Percentiles rank a stretch among this genome's conserved stretches.
phyloP scores from a whole-genome alignment of 2,329 filamentous ascomycete genomes.

The Furcasterigmium furcatum region DNA sequence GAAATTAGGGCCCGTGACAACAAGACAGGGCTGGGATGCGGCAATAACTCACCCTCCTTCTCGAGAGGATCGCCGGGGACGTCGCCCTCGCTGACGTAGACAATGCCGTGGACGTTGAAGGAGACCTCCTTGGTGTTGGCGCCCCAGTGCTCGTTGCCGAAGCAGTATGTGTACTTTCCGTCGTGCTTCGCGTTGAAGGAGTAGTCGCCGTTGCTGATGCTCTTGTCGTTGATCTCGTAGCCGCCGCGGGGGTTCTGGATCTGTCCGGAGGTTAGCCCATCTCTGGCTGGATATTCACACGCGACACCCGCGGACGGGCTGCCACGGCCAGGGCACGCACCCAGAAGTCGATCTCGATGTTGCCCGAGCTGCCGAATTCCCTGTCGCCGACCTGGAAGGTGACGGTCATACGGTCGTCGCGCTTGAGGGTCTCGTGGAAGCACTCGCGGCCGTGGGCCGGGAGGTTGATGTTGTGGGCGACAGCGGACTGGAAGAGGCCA shows the following conservation, averaged over 20 bases:
- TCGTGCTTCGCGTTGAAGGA: slow-evolving; percentile 83
- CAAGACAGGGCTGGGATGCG: slow-evolving; percentile 1
- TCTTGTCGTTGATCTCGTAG: slow-evolving; percentile 77
- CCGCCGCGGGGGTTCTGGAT: slow-evolving; percentile 75
- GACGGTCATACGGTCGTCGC: slow-evolving; percentile 96
- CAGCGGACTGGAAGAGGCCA: slow-evolving; percentile 51
- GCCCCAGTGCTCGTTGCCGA: slow-evolving; percentile 98
- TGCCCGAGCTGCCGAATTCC: slow-evolving; percentile 91
- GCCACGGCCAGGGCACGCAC: slow-evolving; percentile 51
- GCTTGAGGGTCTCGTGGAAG: slow-evolving; percentile 91
- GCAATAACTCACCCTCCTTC: slow-evolving; percentile 67
- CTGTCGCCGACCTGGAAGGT: slow-evolving; percentile 97
- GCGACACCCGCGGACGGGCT: no score
- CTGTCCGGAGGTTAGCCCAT: slow-evolving; percentile 28
- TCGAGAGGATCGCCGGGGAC: slow-evolving; percentile 84
- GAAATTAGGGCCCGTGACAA: no score
- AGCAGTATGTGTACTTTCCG: slow-evolving; percentile 94
- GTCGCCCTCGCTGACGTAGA: slow-evolving; percentile 91
- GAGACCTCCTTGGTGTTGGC: slow-evolving; percentile 96
- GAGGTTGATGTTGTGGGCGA: slow-evolving; percentile 94
- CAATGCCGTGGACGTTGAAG: slow-evolving; percentile 98
- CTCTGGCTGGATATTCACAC: slow-evolving; percentile 10
- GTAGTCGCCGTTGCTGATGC: slow-evolving; percentile 86
- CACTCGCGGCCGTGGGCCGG: slow-evolving; percentile 92
- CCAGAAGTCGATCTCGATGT: slow-evolving; percentile 97